phyloP scores from a whole-genome alignment of 2,329 filamentous ascomycete species.

The Capronia coronata region DNA sequence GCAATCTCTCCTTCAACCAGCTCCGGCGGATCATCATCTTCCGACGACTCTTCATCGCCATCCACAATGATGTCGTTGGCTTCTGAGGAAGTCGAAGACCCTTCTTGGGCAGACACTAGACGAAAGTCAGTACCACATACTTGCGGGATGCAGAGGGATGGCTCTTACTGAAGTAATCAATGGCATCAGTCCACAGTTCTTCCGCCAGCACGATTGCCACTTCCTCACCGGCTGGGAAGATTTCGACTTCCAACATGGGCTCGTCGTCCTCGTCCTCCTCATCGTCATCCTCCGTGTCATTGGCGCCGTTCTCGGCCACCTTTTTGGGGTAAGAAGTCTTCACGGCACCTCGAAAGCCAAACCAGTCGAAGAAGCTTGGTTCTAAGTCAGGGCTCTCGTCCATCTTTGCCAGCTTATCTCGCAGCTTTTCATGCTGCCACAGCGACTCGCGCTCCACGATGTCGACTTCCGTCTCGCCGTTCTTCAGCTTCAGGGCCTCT shows the following conservation, averaged over 20 bases:
- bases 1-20: slow-evolving; percentile 26
- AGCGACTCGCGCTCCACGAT: slow-evolving; percentile 26
- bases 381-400: slow-evolving; percentile 33
- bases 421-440: slow-evolving; percentile 29
- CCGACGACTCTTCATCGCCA: slow-evolving; percentile 34
- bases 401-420: slow-evolving; percentile 34
- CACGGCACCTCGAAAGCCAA: slow-evolving; percentile 67
- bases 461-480: slow-evolving; percentile 20
- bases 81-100: slow-evolving; percentile 38
- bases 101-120: slow-evolving; percentile 20
- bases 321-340: slow-evolving; percentile 62
- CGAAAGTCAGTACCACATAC: slow-evolving; percentile 1
- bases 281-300: slow-evolving; percentile 44
- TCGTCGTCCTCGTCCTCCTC: slow-evolving; percentile 46
- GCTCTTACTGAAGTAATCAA: slow-evolving; percentile 25
- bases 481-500: slow-evolving; percentile 33
- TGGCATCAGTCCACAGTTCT: slow-evolving; percentile 51
- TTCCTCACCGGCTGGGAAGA: slow-evolving; percentile 82
- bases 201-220: slow-evolving; percentile 74
- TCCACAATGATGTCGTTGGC: slow-evolving; percentile 51
- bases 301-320: slow-evolving; percentile 53
- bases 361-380: slow-evolving; percentile 81
- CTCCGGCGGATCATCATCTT: slow-evolving; percentile 48
- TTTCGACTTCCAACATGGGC: slow-evolving; percentile 64
- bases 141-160: background rate